phyloP scores from a whole-genome alignment of 257 asterid species.

The Solanum sejunctum region DNA sequence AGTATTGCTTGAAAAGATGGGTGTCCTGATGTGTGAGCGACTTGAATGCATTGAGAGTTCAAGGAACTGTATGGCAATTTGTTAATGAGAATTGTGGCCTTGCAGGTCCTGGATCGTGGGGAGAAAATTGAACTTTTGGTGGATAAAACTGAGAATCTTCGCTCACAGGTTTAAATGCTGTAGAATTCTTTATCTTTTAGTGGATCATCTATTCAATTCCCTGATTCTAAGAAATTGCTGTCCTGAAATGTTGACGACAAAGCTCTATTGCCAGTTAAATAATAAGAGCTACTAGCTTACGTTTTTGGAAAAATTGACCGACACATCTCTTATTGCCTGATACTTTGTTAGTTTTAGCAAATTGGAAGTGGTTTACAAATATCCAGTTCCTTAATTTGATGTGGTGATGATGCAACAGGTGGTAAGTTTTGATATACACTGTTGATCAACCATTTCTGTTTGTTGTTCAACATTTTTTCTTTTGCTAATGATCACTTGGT shows the following conservation, averaged over 20 bases:
- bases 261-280: background rate
- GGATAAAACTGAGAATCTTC: conserved; percentile 89
- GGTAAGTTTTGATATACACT: background rate
- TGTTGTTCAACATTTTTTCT: background rate
- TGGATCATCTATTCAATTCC: background rate
- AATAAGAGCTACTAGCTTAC: background rate
- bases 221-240: background rate
- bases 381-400: background rate
- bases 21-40: background rate
- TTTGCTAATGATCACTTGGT: background rate
- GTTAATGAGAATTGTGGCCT: background rate
- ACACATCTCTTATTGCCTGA: background rate
- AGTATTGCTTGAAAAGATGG: background rate
- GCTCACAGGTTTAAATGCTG: conserved; percentile 45
- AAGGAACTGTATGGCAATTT: background rate
- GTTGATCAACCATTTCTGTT: background rate
- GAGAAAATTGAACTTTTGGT: conserved; percentile 86
- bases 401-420: background rate
- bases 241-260: background rate
- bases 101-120: conserved; percentile 93
- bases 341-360: background rate
- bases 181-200: background rate
- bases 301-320: background rate
- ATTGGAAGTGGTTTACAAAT: background rate
- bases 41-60: background rate